Conservation (phyloP, 2,329 filamentous ascomycete species). For the Colletotrichum sp. region DNA sequence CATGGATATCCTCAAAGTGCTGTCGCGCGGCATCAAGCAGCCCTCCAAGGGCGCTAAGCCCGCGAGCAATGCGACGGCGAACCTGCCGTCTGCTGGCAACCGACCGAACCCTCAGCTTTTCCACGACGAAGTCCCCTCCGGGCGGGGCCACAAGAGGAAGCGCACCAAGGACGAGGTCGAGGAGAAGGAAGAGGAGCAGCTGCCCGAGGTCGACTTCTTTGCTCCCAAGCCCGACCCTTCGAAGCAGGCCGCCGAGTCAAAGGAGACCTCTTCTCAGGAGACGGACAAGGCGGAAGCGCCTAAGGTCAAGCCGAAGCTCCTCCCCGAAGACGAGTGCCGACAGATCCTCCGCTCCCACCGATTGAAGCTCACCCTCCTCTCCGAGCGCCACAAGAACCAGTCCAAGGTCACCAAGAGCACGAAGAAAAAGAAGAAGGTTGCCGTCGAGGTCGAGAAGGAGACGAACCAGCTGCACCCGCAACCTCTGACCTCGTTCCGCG, state of each 20-base stretch:
- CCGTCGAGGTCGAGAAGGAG: constrained; percentile 52
- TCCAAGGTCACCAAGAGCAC: constrained; percentile 54
- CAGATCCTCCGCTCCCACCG: constrained; percentile 80
- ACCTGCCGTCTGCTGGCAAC: constrained; percentile 69
- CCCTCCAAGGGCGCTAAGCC: constrained; percentile 41
- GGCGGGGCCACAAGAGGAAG: constrained; percentile 60
- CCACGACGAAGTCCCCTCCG: constrained; percentile 56
- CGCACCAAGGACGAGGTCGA: constrained; percentile 38
- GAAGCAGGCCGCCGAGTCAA: constrained; percentile 19
- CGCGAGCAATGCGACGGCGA: constrained; percentile 36
- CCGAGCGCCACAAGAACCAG: constrained; percentile 47
- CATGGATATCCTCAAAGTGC: constrained; percentile 77
- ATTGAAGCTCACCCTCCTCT: constrained; percentile 82
- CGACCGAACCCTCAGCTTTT: constrained; percentile 73
- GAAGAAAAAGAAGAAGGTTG: constrained; percentile 50
- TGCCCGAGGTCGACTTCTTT: constrained; percentile 65
- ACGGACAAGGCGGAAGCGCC: constrained; percentile 25
- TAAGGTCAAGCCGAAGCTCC: constrained; percentile 37
- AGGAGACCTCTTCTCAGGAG: constrained; percentile 24
- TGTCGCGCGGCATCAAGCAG: constrained; percentile 73
- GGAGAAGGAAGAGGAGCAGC: constrained; percentile 35
- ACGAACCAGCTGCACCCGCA: constrained; percentile 76
- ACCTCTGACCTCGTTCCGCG: constrained; percentile 77
- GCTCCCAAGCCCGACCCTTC: constrained; percentile 46
- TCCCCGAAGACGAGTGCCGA: constrained; percentile 75